Base-by-base conservation (phyloP, 306 rosid species). In the Fagus crenata region DNA sequence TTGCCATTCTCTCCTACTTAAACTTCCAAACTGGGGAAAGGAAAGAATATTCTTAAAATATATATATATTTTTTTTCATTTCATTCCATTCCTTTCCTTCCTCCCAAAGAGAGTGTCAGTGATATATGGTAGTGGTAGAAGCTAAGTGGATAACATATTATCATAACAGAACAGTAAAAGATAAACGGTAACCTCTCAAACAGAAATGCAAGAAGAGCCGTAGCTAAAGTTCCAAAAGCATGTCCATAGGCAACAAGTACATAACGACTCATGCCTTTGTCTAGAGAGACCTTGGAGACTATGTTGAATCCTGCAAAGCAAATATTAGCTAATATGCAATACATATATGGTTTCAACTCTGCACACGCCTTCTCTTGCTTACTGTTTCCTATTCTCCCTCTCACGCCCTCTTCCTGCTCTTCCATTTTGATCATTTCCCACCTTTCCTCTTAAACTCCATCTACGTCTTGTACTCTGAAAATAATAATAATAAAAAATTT, bases 191-290 rank as follows among this genome's bases (percentile, higher is more conserved):
- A 73, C 85, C 85, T 77, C 40, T 77, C 76, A n/a, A 77, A 73
- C 35, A 68, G 15, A 55, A 82, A 12, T 28, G 85, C 82, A 11
- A 65, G 54, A 64, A 69, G 8, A 43, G 72, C 78, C 14, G 78
- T 53, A 43, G 81, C 33, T 1, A 77, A 33, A 53, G 75, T 64
- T 8, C 75, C 78, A 28, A 77, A 64, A 72, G 69, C 77, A 53
- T 81, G 65, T 43, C 55, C 78, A 36, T 81, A 72, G 56, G 74
- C 78, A 28, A 81, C 78, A 42, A 81, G 85, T 71, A 81, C 75
- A 77, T 72, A 82, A 4, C 32, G 22, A 43, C 59, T 82, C 82
- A 67, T 82, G 82, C 78, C 85, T 49, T 9, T 51, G 72, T 77
- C 72, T 5, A 82, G 67, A 35, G 65, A 43, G 72, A 73, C 33